Base-by-base conservation (phyloP, 169 alveolate genomes). In the Plasmodium knowlesi region DNA sequence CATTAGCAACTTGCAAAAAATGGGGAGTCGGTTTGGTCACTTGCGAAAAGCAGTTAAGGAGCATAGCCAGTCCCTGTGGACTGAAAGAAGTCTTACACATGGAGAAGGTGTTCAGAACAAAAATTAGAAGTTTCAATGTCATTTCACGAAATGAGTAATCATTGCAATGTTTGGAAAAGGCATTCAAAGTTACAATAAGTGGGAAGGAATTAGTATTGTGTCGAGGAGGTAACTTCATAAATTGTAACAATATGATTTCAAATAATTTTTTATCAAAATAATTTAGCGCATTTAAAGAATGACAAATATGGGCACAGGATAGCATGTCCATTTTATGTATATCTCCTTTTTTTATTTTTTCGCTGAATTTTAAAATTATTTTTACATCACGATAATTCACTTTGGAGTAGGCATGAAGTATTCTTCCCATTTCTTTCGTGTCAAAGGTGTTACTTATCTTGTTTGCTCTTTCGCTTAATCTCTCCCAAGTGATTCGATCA, bases 401-500 rank as follows among this genome's bases (percentile, higher is more conserved):
- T 67, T 81, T 89, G 3, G 94, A 57, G 79, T 80, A 89, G 22
- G 94, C 70, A 41, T 89, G 50, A 19, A 89, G 61, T 39, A 89
- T 89, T 81, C 94, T 89, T 37, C 94, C 90, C 10, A 89, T 89
- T 89, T 89, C 94, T 50, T 80, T 89, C 25, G 70, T 41, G 53
- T 80, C 41, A 57, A 89, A 89, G 22, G 91, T 89, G 34, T 79
- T 16, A 78, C 32, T 79, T 32, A 89, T 89, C 37, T 81, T 89
- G 34, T 57, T 41, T 39, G 83, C 61, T 19, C 94, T 79, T 79
- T 89, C 94, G 46, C 94, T 89, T 61, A 89, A 37, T 73, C 28
- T 89, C 30, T 61, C 84, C 94, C 94, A 89, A 30, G 94, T 89
- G n/a, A 89, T 89, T 32, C 82, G 67, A 32, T 89, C 94, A 37